phyloP scores from a whole-genome alignment of 768 basidiomycete genomes.

The Vararia minispora region DNA sequence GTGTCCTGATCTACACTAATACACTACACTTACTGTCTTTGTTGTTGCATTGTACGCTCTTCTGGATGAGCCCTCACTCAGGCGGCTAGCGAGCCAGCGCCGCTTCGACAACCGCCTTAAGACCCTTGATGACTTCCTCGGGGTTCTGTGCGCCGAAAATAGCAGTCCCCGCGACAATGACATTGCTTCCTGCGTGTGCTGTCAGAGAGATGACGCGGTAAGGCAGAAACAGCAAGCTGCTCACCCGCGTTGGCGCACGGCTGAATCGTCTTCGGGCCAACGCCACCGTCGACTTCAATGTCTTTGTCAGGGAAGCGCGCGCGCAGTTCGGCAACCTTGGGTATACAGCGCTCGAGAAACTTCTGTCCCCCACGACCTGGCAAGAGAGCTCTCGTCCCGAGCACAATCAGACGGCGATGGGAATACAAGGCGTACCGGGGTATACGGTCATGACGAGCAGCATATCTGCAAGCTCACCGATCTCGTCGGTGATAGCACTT shows the following conservation, averaged over 20 bases:
- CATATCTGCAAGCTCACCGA: conserved; percentile 84
- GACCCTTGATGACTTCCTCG: conserved; percentile 56
- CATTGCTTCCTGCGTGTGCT: conserved; percentile 69
- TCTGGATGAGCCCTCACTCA: no score
- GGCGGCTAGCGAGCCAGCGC: no score
- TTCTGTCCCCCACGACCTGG: conserved; percentile 91
- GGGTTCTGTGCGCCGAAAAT: conserved; percentile 81
- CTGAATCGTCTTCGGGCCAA: conserved; percentile 84
- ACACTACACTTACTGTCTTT: no score
- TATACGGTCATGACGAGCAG: conserved; percentile 98
- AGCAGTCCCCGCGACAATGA: conserved; percentile 96
- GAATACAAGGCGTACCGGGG: conserved; percentile 43
- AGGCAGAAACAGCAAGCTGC: conserved; percentile 11
- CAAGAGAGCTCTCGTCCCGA: background rate
- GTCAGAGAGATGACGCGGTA: background rate
- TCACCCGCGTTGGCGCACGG: conserved; percentile 83
- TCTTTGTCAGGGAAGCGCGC: conserved; percentile 86
- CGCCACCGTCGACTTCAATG: conserved; percentile 97
- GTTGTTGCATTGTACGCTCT: no score
- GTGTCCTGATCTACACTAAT: no score
- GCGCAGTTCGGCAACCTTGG: conserved; percentile 87
- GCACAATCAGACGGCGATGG: background rate
- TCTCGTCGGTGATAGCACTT: conserved; percentile 72
- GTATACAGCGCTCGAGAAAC: conserved; percentile 85
- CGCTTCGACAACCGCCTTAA: conserved; percentile 60